Percentiles rank a stretch among this genome's conserved stretches.
These are phyloP conservation scores for Scalesia atractyloides DNA, from an alignment of 129 eudicot genomes.

Conservation along the genomic window DNA sequence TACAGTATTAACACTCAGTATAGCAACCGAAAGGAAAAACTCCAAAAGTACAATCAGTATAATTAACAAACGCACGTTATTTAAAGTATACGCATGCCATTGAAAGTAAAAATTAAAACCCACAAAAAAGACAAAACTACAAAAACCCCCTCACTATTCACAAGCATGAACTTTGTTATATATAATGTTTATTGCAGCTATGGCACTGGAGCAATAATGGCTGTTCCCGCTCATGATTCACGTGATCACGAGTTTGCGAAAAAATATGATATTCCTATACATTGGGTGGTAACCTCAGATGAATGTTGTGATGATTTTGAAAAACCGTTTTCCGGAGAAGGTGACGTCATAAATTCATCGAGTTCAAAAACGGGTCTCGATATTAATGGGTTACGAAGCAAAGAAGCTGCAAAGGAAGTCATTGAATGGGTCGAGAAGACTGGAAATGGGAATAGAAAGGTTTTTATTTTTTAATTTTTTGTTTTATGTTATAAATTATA, in stretches of 20 bases:
- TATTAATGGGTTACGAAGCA: conserved; percentile 74
- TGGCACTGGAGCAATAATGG: conserved; percentile 99
- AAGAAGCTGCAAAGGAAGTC: conserved; percentile 71
- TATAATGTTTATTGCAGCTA: conserved; percentile 55
- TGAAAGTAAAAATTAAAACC: no score
- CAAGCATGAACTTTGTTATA: no score
- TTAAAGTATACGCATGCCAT: no score
- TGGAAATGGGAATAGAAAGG: conserved; percentile 85
- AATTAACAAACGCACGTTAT: no score
- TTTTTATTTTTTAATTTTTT: background rate
- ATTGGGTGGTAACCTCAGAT: conserved; percentile 76
- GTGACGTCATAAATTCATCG: conserved; percentile 73
- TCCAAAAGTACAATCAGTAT: no score
- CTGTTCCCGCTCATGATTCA: conserved; percentile 97
- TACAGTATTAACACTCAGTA: no score
- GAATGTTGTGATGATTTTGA: conserved; percentile 46
- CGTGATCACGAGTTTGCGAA: conserved; percentile 92
- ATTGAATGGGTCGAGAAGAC: conserved; percentile 83
- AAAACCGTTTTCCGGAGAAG: conserved; percentile 77
- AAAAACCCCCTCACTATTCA: no score
- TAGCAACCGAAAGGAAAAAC: no score
- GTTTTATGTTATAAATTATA: conserved; percentile 10
- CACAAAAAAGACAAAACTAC: no score
- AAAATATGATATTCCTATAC: conserved; percentile 68
- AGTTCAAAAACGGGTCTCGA: conserved; percentile 65